Base-by-base conservation (phyloP, 768 basidiomycete genomes). In the Boletus insuetus region DNA sequence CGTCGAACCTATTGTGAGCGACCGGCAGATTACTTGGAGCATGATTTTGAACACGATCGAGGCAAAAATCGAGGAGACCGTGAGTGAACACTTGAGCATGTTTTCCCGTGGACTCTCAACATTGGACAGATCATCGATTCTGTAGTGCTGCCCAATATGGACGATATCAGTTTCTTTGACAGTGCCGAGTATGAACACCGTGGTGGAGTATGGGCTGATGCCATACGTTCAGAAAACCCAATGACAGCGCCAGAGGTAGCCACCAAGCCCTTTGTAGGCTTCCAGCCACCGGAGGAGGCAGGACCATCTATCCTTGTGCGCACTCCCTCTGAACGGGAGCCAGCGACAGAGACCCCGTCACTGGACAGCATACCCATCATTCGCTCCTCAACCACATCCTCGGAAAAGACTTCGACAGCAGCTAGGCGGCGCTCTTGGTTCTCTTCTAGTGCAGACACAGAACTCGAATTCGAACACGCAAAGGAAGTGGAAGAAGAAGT, bases 131-230 rank as follows among this genome's bases (percentile, higher is more conserved):
- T 98, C 54, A 81, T 84, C 62, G 96, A 99, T 62, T 94, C 94
- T 0, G 82, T 98, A 19, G 97, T 99, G 19, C 74, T 95, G 69
- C 97, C 97, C 6, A 92, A 97, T 73, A 97, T 98, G 94, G 97
- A 99, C 69, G 97, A 99, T 64, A 89, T 98, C 55, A 80, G 94
- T 13, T 98, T 94, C 79, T 98, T 96, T 68, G 89, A 97, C 69
- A 95, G 89, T 35, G 64, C 65, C 4, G 63, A 67, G 3, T 86
- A 81, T 63, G 62, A 66, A 48, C 85, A 81, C 54, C 85, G 96
- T 37, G 96, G 95, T 43, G 96, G 95, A 8, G 89, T 99, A 59
- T 98, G 89, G 82, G 78, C 83, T 9, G 91, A 94, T 59, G 87
- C 94, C 9, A 79, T 74, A 4, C 78, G 86, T 31, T 73, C 62